Percentiles rank a stretch among this genome's conserved stretches.
Conservation (phyloP, 305 asterid genomes). For the Euphrasia arctica region DNA sequence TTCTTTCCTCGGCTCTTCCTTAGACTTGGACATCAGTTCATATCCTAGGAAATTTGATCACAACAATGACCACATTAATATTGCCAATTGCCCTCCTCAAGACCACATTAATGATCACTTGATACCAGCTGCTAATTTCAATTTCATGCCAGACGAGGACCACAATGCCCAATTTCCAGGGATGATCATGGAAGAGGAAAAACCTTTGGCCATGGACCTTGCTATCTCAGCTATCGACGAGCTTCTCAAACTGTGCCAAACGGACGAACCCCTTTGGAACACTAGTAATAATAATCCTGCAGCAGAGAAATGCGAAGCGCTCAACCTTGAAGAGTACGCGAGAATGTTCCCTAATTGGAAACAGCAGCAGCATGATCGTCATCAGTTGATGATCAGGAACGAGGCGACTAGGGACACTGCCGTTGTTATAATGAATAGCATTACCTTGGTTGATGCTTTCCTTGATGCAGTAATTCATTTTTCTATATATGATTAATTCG, state of each 20-base stretch:
- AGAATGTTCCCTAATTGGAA: slow-evolving; percentile 58
- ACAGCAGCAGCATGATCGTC: slow-evolving; percentile 31
- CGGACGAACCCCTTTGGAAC: slow-evolving; percentile 69
- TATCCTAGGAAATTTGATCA: slow-evolving; percentile 57
- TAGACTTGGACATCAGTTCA: slow-evolving; percentile 61
- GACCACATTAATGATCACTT: slow-evolving; percentile 24
- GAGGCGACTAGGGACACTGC: slow-evolving; percentile 75
- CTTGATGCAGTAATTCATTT: slow-evolving; percentile 61
- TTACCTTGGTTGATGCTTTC: slow-evolving; percentile 84
- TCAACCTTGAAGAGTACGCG: slow-evolving; percentile 67
- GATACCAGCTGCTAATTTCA: slow-evolving; percentile 27
- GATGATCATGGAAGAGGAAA: slow-evolving; percentile 75
- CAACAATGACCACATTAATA: slow-evolving; percentile 19
- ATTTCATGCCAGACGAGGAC: slow-evolving; percentile 42
- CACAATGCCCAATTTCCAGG: slow-evolving; percentile 38
- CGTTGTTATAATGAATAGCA: slow-evolving; percentile 86
- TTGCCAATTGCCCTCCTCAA: slow-evolving; percentile 33
- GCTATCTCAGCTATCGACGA: slow-evolving; percentile 65
- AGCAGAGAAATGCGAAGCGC: slow-evolving; percentile 30
- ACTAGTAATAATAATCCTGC: not conserved
- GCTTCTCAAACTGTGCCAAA: slow-evolving; percentile 62
- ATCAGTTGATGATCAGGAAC: slow-evolving; percentile 30
- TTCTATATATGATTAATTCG: too few species aligned
- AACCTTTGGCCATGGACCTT: slow-evolving; percentile 56
- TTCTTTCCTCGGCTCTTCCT: slow-evolving; percentile 42